phyloP scores from a whole-genome alignment of 108 stramenopile genomes.

The Fragilariopsis cylindrus region DNA sequence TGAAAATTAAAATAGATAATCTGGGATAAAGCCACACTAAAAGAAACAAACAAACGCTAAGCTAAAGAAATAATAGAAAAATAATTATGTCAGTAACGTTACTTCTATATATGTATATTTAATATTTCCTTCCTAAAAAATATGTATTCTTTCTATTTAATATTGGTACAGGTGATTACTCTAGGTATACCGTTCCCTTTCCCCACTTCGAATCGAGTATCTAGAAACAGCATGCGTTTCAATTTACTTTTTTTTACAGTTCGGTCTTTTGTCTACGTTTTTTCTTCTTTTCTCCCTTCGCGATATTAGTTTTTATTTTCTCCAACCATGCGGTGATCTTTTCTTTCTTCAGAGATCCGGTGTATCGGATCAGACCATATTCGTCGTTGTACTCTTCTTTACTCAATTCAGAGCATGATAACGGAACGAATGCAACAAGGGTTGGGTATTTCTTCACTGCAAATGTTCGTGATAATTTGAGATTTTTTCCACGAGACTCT shows the following conservation, averaged over 20 bases:
- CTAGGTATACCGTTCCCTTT: too few species aligned
- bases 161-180: too few species aligned
- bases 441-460: constrained; percentile 66
- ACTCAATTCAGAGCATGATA: background rate
- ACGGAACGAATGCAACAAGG: constrained; percentile 51
- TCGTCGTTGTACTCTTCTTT: constrained; percentile 22
- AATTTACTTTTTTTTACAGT: background rate
- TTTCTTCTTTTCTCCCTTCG: background rate
- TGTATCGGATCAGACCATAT: constrained; percentile 29
- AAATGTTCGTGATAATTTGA: constrained; percentile 65
- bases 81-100: background rate
- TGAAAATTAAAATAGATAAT: background rate
- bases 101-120: too few species aligned
- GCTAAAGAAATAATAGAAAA: background rate
- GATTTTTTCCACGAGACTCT: constrained; percentile 71
- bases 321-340: constrained; percentile 39
- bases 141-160: too few species aligned
- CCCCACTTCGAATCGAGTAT: too few species aligned
- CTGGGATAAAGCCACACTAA: background rate
- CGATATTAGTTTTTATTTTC: constrained; percentile 12
- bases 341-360: constrained; percentile 27
- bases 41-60: background rate
- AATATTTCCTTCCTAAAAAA: too few species aligned
- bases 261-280: background rate
- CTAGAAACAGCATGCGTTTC: background rate